Evolutionary conservation across 768 basidiomycete species (phyloP), one percentile per base, ranked within the genome.

Genomic region (Trametes sanguinea): DNA sequence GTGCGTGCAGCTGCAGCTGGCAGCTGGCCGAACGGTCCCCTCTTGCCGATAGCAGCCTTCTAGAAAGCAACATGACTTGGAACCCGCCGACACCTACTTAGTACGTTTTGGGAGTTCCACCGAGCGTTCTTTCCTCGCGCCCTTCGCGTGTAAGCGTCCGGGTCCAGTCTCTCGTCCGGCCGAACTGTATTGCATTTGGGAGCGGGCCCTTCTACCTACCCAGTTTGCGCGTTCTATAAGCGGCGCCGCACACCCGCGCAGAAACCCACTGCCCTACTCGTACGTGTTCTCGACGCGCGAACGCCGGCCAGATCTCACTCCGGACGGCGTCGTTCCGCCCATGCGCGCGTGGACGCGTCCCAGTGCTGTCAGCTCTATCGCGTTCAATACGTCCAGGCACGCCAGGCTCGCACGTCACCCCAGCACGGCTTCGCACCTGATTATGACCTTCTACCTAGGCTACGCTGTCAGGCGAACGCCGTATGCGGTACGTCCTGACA

Each of bases 221-320:
- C 35, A 6, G 6, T 37, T 37, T 6, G 11, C 35, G 42, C n/a
- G 16, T 33, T 17, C 54, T 30, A 14, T 33, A 50, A 50, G 30
- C 50, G 42, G 50, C 57, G 57, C 48, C 50, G 57, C 46, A 37
- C 29, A 37, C 35, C 11, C 14, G 47, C 60, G 40, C 17, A 14
- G 47, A 33, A 50, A 50, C 54, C 60, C 46, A 40, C 22, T 32
- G 44, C 51, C 59, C 60, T 16, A 32, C 22, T 11, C 4, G 16
- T 22, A 37, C 35, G 35, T 11, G 35, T 11, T 37, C 35, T 37
- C 35, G 35, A 37, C 35, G 60, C 43, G 47, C 61, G 61, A 56
- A 35, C 44, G 27, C 61, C 61, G 61, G 61, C 37, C 54, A 54
- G 37, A 47, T 51, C 61, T 62, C 61, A 62, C 35, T 47, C 61